These are phyloP conservation scores for Aureobasidium uvarum DNA, from an alignment of 2,329 filamentous ascomycete species.

Conservation along the genomic window DNA sequence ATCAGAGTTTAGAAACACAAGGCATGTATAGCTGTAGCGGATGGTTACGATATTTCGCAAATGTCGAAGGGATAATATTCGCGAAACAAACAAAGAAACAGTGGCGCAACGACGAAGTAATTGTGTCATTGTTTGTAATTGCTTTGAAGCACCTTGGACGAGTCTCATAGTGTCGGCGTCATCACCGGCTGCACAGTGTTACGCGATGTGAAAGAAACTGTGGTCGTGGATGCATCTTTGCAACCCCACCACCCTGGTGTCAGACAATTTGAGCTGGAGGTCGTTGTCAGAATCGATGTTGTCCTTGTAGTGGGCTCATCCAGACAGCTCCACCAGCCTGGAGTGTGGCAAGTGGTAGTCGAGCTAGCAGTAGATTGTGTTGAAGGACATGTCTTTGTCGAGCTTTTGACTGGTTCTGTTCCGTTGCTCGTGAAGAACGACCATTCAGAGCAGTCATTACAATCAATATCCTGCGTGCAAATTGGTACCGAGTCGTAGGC, in stretches of 20 bases:
- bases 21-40: no score
- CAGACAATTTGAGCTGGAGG: conserved; percentile 46
- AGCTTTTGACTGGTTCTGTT: conserved; percentile 59
- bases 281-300: conserved; percentile 14
- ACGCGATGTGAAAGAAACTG: not conserved
- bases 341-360: conserved; percentile 41
- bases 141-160: not conserved
- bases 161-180: not conserved
- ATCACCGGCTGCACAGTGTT: not conserved
- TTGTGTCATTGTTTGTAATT: no score
- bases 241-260: conserved; percentile 64
- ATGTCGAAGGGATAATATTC: no score
- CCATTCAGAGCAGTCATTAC: conserved; percentile 84
- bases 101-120: no score
- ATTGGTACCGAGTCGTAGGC: conserved; percentile 74
- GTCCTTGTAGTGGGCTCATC: conserved; percentile 36
- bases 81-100: no score
- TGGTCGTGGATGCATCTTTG: conserved; percentile 46
- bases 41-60: no score
- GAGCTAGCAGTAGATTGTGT: conserved; percentile 53
- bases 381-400: conserved; percentile 44
- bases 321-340: conserved; percentile 3
- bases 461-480: conserved; percentile 69
- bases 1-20: no score
- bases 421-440: conserved; percentile 90